These are phyloP conservation scores for Suillus plorans DNA, from an alignment of 768 basidiomycete genomes.

Conservation along the genomic window DNA sequence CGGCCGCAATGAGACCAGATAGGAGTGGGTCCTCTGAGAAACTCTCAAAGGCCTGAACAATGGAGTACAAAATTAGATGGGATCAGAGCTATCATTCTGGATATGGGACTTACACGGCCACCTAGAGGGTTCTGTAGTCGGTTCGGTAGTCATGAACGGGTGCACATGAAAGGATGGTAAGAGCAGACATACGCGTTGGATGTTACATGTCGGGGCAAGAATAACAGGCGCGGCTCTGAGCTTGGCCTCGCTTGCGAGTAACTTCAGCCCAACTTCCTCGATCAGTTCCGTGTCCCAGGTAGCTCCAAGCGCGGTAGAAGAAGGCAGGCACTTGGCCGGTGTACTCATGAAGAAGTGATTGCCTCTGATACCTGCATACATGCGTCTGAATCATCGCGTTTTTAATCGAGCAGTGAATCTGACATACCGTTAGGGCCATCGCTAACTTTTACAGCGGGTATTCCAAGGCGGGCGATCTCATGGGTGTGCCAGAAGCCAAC, in stretches of 20 bases:
- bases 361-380: conserved; percentile 49
- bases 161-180: neutral
- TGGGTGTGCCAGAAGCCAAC: conserved; percentile 81
- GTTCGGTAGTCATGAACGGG: neutral
- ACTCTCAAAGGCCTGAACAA: conserved; percentile 63
- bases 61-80: conserved; percentile 10
- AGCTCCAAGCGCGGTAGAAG: conserved; percentile 71
- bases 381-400: neutral
- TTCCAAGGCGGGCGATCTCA: conserved; percentile 58
- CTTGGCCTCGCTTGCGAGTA: conserved; percentile 74
- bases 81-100: neutral
- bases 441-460: conserved; percentile 77
- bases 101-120: conserved; percentile 47
- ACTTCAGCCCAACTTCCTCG: conserved; percentile 56
- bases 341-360: conserved; percentile 81
- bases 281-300: conserved; percentile 72
- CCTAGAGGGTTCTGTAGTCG: conserved; percentile 61
- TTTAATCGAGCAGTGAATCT: conserved; percentile 5
- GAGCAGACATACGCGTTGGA: conserved; percentile 58
- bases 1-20: conserved; percentile 66
- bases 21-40: conserved; percentile 80
- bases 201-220: conserved; percentile 82
- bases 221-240: conserved; percentile 65
- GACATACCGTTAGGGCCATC: conserved; percentile 74
- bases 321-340: conserved; percentile 77